A percentile compares a stretch with the other conserved stretches of the same genome.
Evolutionary conservation across 1,284 basidiomycete genomes (phyloP).

Genomic region (Cryptococcus sp.): DNA sequence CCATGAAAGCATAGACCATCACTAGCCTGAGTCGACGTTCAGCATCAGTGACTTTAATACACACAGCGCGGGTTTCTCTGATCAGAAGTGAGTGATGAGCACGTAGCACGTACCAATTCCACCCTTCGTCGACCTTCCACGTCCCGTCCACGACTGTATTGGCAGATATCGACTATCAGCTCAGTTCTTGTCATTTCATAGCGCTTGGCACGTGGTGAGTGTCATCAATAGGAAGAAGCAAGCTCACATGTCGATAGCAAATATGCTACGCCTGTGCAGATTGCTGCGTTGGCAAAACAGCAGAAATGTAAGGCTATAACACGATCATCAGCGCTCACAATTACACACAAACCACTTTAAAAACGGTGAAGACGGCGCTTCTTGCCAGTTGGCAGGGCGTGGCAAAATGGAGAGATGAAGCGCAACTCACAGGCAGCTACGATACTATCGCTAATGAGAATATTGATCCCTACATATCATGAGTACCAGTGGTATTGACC

Average conservation of each 20-base stretch:
- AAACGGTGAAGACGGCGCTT: neutral
- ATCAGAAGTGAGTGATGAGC: too few relatives aligned
- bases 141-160: slow-evolving; percentile 6
- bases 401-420: slow-evolving; percentile 1
- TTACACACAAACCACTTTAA: too few relatives aligned
- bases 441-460: slow-evolving; percentile 9
- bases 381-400: neutral
- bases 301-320: slow-evolving; percentile 1
- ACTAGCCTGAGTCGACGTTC: slow-evolving; percentile 2
- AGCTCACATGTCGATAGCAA: too few relatives aligned
- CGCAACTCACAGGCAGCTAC: neutral
- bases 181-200: too few relatives aligned
- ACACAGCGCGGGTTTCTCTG: too few relatives aligned
- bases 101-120: slow-evolving; percentile 12
- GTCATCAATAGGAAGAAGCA: too few relatives aligned
- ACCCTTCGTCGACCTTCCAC: slow-evolving; percentile 10
- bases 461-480: slow-evolving; percentile 2
- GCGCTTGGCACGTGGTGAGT: too few relatives aligned
- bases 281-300: slow-evolving; percentile 11
- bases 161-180: too few relatives aligned
- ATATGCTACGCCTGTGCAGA: slow-evolving; percentile 8
- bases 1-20: slow-evolving; percentile 14
- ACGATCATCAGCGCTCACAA: too few relatives aligned
- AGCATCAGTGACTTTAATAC: neutral
- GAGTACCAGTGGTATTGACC: neutral